phyloP scores from a whole-genome alignment of 2,329 filamentous ascomycete genomes.

The Ceratocystis albifundus region DNA sequence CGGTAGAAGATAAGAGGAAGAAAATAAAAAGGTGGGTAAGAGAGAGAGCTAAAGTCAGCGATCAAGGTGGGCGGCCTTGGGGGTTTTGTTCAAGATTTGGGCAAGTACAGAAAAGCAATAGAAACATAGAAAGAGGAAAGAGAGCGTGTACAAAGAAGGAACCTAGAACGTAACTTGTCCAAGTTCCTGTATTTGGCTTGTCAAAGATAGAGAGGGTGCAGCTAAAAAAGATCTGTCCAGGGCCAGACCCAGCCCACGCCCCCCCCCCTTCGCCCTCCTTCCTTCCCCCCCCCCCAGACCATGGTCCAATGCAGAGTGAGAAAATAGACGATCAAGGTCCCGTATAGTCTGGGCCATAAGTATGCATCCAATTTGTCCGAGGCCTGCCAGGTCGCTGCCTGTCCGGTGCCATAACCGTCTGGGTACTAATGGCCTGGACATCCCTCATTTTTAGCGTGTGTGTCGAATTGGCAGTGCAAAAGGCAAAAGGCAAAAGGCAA shows the following conservation, averaged over 20 bases:
- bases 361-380: background rate
- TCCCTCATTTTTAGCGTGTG: background rate
- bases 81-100: background rate
- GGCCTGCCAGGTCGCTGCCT: background rate
- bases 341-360: background rate
- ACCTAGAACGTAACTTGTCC: background rate
- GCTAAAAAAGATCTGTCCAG: slow-evolving; percentile 3
- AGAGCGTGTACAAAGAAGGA: slow-evolving; percentile 1
- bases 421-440: background rate
- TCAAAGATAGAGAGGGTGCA: slow-evolving; percentile 8
- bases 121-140: background rate
- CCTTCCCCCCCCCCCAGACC: no score
- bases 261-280: no score
- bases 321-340: slow-evolving; percentile 8
- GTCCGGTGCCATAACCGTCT: background rate
- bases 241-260: background rate
- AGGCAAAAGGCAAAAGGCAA: no score
- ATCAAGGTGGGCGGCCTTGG: background rate
- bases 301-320: background rate
- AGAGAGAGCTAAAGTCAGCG: background rate
- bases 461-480: background rate
- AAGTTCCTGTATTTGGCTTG: background rate
- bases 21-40: slow-evolving; percentile 10
- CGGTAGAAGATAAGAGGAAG: background rate
- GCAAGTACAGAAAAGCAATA: no score